A percentile compares a stretch with the other conserved stretches of the same genome.
Evolutionary conservation across 495 filamentous ascomycete genomes (phyloP).

Genomic region (Penicillium egyptiacum): DNA sequence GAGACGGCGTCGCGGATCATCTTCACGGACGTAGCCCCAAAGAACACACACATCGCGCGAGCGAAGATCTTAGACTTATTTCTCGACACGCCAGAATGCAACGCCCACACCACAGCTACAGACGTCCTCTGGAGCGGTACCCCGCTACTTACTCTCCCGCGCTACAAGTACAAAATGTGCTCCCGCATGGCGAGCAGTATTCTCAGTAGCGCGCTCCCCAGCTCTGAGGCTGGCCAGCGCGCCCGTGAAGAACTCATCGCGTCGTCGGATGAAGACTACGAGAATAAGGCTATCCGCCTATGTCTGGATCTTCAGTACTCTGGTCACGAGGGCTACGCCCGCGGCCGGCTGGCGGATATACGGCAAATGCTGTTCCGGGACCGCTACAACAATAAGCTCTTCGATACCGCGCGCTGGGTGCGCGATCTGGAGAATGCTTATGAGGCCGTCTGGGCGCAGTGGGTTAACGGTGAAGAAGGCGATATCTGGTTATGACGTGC

Average conservation of each 20-base stretch:
- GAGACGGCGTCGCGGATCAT: conserved; percentile 88
- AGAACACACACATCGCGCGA: conserved; percentile 89
- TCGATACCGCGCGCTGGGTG: conserved; percentile 93
- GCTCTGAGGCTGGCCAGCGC: conserved; percentile 58
- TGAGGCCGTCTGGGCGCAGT: conserved; percentile 80
- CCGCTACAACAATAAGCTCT: conserved; percentile 80
- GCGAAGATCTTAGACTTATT: conserved; percentile 93
- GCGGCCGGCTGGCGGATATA: conserved; percentile 70
- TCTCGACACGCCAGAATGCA: conserved; percentile 96
- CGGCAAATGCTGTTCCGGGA: conserved; percentile 77
- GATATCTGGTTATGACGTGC: conserved; percentile 73
- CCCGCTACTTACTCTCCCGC: conserved; percentile 88
- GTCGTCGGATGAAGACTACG: conserved; percentile 73
- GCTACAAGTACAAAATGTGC: conserved; percentile 98
- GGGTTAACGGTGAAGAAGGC: conserved; percentile 83
- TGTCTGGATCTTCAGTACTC: conserved; percentile 67
- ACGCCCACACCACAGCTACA: conserved; percentile 95
- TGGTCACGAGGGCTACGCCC: conserved; percentile 53
- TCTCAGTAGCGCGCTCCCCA: conserved; percentile 82
- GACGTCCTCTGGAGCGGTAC: conserved; percentile 97
- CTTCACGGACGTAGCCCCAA: conserved; percentile 96
- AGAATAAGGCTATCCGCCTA: conserved; percentile 72
- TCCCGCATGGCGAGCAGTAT: conserved; percentile 96
- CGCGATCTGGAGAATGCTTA: conserved; percentile 87
- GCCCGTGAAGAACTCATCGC: conserved; percentile 78